Conservation (phyloP, 371 early-diverging fungal genomes). For the Haplosporangium sp. region DNA sequence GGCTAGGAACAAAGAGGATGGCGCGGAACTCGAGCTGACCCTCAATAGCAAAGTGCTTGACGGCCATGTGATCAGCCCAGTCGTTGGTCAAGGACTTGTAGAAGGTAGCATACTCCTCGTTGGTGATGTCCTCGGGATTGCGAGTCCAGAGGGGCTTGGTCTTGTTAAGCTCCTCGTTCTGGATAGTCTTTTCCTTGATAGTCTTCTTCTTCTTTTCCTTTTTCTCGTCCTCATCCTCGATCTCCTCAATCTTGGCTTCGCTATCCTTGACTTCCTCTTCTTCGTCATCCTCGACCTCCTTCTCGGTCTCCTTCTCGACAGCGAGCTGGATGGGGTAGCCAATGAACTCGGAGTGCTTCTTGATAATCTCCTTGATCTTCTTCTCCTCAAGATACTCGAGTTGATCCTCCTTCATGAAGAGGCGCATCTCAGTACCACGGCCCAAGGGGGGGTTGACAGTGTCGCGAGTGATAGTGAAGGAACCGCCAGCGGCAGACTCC, state of each 20-base stretch:
- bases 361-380: slow-evolving; percentile 90
- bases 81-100: slow-evolving; percentile 95
- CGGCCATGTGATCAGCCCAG: slow-evolving; percentile 94
- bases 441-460: slow-evolving; percentile 78
- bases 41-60: slow-evolving; percentile 94
- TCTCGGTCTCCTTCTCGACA: slow-evolving; percentile 92
- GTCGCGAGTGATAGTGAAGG: slow-evolving; percentile 92
- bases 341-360: slow-evolving; percentile 96
- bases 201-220: slow-evolving; percentile 83
- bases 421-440: slow-evolving; percentile 90
- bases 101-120: slow-evolving; percentile 92
- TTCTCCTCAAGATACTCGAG: slow-evolving; percentile 91
- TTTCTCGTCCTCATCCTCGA: slow-evolving; percentile 71
- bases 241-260: slow-evolving; percentile 74
- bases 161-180: slow-evolving; percentile 90
- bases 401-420: slow-evolving; percentile 93
- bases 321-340: slow-evolving; percentile 92
- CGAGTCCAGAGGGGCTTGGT: slow-evolving; percentile 96
- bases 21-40: slow-evolving; percentile 95
- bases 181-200: slow-evolving; percentile 77
- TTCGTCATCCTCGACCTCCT: slow-evolving; percentile 81
- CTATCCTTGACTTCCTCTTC: slow-evolving; percentile 69
- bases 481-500: slow-evolving; percentile 93
- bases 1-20: slow-evolving; percentile 89
- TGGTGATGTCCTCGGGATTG: slow-evolving; percentile 89